Conservation (phyloP, 106 monocot genomes). For the Chionographis japonica region DNA sequence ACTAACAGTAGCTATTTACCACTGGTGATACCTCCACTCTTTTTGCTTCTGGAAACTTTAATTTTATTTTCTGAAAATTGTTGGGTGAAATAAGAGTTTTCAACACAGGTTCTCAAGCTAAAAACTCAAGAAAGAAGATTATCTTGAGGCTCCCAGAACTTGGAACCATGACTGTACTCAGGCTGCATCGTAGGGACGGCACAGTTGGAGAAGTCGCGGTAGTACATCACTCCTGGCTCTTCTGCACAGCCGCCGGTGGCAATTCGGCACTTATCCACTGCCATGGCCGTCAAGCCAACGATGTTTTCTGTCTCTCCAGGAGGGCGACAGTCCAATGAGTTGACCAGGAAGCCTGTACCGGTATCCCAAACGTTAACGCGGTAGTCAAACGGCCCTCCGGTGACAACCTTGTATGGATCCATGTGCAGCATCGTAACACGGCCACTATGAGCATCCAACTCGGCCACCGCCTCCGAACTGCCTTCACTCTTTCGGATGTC, state of each 20-base stretch:
- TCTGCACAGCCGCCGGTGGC: conserved; percentile 26
- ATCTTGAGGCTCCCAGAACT: conserved; percentile 43
- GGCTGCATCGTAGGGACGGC: conserved; percentile 13
- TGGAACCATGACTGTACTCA: conserved; percentile 14
- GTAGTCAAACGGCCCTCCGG: conserved; percentile 46
- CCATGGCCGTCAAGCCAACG: conserved; percentile 41
- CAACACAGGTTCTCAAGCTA: no score
- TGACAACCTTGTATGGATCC: conserved; percentile 66
- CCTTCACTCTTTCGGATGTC: conserved; percentile 50
- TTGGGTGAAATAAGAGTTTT: no score
- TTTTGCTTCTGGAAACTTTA: no score
- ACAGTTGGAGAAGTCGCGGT: conserved; percentile 51
- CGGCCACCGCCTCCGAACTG: conserved; percentile 27
- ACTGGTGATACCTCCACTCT: no score
- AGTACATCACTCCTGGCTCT: conserved; percentile 20
- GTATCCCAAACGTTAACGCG: conserved; percentile 63
- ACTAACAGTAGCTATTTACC: no score
- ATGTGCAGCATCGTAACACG: conserved; percentile 48
- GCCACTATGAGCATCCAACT: conserved; percentile 41
- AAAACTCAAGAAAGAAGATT: no score
- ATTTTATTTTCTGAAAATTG: no score
- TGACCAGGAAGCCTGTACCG: conserved; percentile 29
- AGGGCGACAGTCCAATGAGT: conserved; percentile 27
- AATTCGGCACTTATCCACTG: conserved; percentile 51
- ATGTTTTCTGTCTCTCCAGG: background rate